These are phyloP conservation scores for Penicillium argentinense DNA, from an alignment of 495 filamentous ascomycete genomes.

Conservation along the genomic window DNA sequence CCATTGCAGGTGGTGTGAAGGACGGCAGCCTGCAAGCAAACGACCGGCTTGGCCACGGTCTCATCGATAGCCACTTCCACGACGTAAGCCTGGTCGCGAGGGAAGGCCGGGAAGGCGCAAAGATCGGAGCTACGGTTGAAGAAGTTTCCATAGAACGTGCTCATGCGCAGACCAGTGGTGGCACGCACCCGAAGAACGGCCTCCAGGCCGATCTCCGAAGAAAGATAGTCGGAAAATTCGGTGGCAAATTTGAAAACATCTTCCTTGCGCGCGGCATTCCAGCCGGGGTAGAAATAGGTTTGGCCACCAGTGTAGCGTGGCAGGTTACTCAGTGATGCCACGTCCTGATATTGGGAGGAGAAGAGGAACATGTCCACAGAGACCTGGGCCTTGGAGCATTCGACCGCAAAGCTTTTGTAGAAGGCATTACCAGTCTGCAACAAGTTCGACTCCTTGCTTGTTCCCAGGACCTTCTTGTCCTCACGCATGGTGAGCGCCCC, in stretches of 20 bases:
- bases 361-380: slow-evolving; percentile 99
- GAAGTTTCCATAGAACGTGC: slow-evolving; percentile 98
- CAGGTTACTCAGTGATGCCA: slow-evolving; percentile 90
- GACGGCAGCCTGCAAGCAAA: slow-evolving; percentile 95
- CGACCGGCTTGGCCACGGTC: slow-evolving; percentile 84
- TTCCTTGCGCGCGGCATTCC: slow-evolving; percentile 89
- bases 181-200: slow-evolving; percentile 94
- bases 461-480: slow-evolving; percentile 95
- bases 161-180: slow-evolving; percentile 94
- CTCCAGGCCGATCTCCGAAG: slow-evolving; percentile 92
- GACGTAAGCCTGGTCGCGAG: slow-evolving; percentile 96
- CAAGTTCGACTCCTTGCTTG: slow-evolving; percentile 82
- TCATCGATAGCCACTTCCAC: slow-evolving; percentile 99
- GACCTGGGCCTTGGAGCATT: slow-evolving; percentile 97
- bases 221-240: slow-evolving; percentile 95
- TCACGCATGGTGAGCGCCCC: slow-evolving; percentile 93
- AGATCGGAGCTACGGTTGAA: slow-evolving; percentile 97
- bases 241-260: slow-evolving; percentile 97
- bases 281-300: slow-evolving; percentile 97
- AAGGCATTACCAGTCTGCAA: slow-evolving; percentile 92
- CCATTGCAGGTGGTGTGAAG: slow-evolving; percentile 98
- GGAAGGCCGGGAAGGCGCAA: slow-evolving; percentile 96
- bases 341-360: slow-evolving; percentile 94
- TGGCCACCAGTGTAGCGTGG: slow-evolving; percentile 96
- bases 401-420: slow-evolving; percentile 98